These are phyloP conservation scores for Withania somnifera DNA, from an alignment of 305 asterid genomes.

Conservation along the genomic window DNA sequence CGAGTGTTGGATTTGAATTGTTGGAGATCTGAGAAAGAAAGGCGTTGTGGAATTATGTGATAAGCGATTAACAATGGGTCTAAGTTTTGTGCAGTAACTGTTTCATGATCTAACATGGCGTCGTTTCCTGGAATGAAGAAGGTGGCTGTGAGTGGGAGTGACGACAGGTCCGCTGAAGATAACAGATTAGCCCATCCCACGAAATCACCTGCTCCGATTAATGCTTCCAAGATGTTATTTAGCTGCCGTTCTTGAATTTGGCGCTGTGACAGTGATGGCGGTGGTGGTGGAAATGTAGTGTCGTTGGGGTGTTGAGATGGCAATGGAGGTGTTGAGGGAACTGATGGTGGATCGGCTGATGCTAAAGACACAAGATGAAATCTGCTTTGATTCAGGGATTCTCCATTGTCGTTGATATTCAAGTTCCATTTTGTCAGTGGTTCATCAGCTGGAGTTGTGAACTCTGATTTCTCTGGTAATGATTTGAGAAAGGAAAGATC, in stretches of 20 bases:
- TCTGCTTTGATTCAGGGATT: neutral
- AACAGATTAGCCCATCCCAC: constrained; percentile 52
- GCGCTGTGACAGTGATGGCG: neutral
- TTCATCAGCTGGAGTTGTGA: neutral
- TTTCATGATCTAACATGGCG: constrained; percentile 29
- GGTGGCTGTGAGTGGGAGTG: constrained; percentile 50
- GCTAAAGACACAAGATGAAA: neutral
- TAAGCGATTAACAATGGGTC: constrained; percentile 43
- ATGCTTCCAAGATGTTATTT: constrained; percentile 41
- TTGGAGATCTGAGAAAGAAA: constrained; percentile 40
- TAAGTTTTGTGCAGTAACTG: constrained; percentile 9
- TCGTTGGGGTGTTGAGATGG: too few species aligned
- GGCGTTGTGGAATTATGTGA: constrained; percentile 58
- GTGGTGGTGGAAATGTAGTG: too few species aligned
- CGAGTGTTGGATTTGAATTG: constrained; percentile 16
- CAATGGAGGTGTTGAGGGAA: neutral
- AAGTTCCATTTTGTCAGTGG: too few species aligned
- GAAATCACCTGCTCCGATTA: constrained; percentile 44
- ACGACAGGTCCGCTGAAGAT: constrained; percentile 32
- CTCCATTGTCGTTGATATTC: too few species aligned
- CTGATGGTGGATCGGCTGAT: neutral
- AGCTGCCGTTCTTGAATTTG: constrained; percentile 23
- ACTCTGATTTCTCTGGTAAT: neutral
- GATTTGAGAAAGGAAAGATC: too few species aligned
- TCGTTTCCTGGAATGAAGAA: constrained; percentile 48